A percentile compares a stretch with the other conserved stretches of the same genome.
Evolutionary conservation across 495 filamentous ascomycete species (phyloP).

Genomic region (Penicillium goetzii): DNA sequence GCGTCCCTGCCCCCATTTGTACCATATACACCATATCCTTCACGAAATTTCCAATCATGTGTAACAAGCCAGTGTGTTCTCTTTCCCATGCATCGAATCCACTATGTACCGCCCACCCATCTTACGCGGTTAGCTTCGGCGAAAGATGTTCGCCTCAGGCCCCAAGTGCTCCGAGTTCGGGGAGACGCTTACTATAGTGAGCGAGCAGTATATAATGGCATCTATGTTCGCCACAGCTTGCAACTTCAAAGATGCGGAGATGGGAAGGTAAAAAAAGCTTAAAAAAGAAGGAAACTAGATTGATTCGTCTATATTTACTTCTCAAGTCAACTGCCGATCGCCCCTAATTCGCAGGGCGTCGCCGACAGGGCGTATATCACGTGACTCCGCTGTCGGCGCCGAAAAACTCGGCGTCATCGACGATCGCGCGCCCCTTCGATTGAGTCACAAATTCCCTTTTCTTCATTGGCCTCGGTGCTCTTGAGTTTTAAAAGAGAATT

Average conservation of each 20-base stretch:
- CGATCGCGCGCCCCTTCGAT: slow-evolving; percentile 17
- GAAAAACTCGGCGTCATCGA: slow-evolving; percentile 36
- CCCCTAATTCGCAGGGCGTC: not conserved
- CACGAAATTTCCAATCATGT: slow-evolving; percentile 12
- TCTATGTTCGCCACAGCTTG: not conserved
- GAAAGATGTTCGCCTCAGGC: slow-evolving; percentile 14
- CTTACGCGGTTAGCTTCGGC: slow-evolving; percentile 30
- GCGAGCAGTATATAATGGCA: not conserved
- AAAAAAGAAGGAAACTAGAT: not conserved
- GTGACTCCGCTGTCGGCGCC: slow-evolving; percentile 40
- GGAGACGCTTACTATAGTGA: slow-evolving; percentile 10
- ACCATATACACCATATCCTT: slow-evolving; percentile 12
- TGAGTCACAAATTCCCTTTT: slow-evolving; percentile 33
- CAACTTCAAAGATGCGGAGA: not conserved
- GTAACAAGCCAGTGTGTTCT: slow-evolving; percentile 5
- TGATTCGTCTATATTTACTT: not conserved
- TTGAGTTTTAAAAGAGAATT: slow-evolving; percentile 20
- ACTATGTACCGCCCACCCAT: slow-evolving; percentile 12
- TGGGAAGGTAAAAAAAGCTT: not conserved
- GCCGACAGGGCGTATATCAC: slow-evolving; percentile 17
- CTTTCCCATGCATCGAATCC: slow-evolving; percentile 3
- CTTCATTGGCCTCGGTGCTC: slow-evolving; percentile 28
- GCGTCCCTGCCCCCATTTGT: slow-evolving; percentile 10
- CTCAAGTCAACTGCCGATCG: not conserved
- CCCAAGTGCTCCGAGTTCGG: slow-evolving; percentile 29